Evolutionary conservation across 2,329 filamentous ascomycete species (phyloP).

Genomic region (Boeremia lycopersici): DNA sequence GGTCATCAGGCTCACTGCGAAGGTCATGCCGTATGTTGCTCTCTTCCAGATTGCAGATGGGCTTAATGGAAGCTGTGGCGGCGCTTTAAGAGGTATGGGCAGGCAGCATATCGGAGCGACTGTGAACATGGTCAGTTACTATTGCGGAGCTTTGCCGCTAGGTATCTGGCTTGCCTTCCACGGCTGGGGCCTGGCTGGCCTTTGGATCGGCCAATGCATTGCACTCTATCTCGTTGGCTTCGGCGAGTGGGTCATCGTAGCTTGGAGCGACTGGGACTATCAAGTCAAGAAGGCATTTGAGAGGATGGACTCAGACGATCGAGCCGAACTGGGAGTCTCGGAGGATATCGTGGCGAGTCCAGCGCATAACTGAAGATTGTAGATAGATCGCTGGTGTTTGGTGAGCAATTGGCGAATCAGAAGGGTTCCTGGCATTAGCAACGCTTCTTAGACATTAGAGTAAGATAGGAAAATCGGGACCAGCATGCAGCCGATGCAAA

Average conservation of each 20-base stretch:
- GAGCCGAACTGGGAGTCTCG: constrained; percentile 48
- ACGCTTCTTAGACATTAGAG: constrained; percentile 32
- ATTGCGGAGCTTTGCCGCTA: constrained; percentile 78
- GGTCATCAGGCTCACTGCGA: constrained; percentile 74
- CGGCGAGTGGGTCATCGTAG: constrained; percentile 80
- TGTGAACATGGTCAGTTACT: constrained; percentile 84
- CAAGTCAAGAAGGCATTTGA: constrained; percentile 74
- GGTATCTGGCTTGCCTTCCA: constrained; percentile 86
- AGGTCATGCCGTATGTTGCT: constrained; percentile 84
- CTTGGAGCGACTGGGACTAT: constrained; percentile 75
- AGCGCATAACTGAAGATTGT: constrained; percentile 19
- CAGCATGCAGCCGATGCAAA: constrained; percentile 29
- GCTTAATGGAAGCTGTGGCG: constrained; percentile 83
- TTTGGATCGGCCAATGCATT: constrained; percentile 83
- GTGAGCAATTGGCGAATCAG: constrained; percentile 4
- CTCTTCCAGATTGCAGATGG: constrained; percentile 91
- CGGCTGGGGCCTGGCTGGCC: constrained; percentile 78
- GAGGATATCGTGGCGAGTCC: constrained; percentile 26
- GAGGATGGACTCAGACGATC: constrained; percentile 65
- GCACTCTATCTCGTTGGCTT: constrained; percentile 76
- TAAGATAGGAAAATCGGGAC: constrained; percentile 26
- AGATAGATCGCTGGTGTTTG: constrained; percentile 6
- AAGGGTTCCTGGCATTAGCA: constrained; percentile 21
- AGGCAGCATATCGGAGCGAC: constrained; percentile 82
- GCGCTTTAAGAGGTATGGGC: constrained; percentile 81